Evolutionary conservation across 2,329 filamentous ascomycete genomes (phyloP).

Genomic region (Sclerotinia borealis): DNA sequence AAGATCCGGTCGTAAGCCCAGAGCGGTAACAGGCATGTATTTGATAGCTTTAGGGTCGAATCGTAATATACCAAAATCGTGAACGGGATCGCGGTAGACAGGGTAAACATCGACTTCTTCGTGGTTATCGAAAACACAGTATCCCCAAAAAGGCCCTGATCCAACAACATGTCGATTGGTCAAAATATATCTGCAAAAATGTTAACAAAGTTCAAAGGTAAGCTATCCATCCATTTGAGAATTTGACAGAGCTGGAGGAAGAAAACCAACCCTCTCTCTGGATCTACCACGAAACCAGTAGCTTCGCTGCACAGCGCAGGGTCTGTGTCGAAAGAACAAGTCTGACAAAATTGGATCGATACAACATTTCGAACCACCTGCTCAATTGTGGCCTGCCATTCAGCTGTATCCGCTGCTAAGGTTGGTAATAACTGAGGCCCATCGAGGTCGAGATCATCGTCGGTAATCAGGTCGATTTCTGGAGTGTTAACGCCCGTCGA

Average conservation of each 20-base stretch:
- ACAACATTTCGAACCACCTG: constrained; percentile 92
- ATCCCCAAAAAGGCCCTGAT: constrained; percentile 94
- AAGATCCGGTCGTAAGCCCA: constrained; percentile 77
- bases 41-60: constrained; percentile 96
- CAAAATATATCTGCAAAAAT: constrained; percentile 58
- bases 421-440: constrained; percentile 35
- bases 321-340: constrained; percentile 97
- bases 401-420: constrained; percentile 52
- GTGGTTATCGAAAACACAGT: constrained; percentile 98
- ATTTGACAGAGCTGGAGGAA: background rate
- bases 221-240: background rate
- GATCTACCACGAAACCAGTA: constrained; percentile 95
- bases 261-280: constrained; percentile 62
- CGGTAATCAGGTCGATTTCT: constrained; percentile 28
- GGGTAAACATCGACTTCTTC: constrained; percentile 94
- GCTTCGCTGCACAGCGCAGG: constrained; percentile 89
- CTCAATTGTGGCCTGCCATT: constrained; percentile 96
- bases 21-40: constrained; percentile 83
- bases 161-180: constrained; percentile 93
- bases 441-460: constrained; percentile 35
- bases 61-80: constrained; percentile 95
- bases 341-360: constrained; percentile 98
- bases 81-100: constrained; percentile 95
- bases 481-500: constrained; percentile 32
- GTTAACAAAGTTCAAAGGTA: constrained; percentile 24